Evolutionary conservation across 129 eudicot genomes (phyloP).

Genomic region (Helichrysum umbraculigerum): DNA sequence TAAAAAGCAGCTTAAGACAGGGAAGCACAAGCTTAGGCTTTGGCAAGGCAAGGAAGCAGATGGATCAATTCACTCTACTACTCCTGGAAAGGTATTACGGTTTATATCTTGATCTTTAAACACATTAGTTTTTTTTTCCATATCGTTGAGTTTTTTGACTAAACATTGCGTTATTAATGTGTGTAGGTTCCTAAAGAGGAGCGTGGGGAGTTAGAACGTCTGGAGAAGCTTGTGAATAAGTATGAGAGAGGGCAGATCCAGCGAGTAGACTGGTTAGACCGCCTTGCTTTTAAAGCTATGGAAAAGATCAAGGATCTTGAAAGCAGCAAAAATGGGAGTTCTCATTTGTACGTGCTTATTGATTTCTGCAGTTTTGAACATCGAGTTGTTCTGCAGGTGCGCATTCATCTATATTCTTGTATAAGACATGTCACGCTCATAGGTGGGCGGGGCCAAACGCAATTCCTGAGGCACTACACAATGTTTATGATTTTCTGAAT

Average conservation of each 20-base stretch:
- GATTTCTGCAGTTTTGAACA: conserved; percentile 98
- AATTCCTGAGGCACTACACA: too few species aligned
- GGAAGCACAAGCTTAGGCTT: conserved; percentile 96
- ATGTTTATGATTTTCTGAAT: background rate
- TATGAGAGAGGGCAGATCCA: conserved; percentile 96
- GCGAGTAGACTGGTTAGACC: conserved; percentile 97
- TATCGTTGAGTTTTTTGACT: background rate
- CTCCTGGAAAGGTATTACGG: conserved; percentile 89
- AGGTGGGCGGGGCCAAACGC: too few species aligned
- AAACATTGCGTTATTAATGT: background rate
- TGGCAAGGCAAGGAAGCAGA: conserved; percentile 96
- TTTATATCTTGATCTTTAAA: conserved; percentile 9
- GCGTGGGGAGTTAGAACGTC: conserved; percentile 91
- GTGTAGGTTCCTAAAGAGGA: conserved; percentile 92
- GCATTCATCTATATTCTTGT: conserved; percentile 2
- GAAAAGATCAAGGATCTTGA: conserved; percentile 90
- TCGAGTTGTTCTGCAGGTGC: conserved; percentile 97
- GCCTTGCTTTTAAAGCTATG: conserved; percentile 87
- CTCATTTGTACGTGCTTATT: conserved; percentile 74
- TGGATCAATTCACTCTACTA: conserved; percentile 76
- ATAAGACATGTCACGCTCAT: background rate
- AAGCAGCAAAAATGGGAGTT: conserved; percentile 75
- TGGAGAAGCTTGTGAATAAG: conserved; percentile 96
- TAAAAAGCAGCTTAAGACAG: conserved; percentile 91
- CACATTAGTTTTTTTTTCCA: conserved; percentile 4